Evolutionary conservation across 176 grass and related monocot genomes (phyloP), one percentile per base, ranked within the genome.

Genomic region (Ensete ventricosum): DNA sequence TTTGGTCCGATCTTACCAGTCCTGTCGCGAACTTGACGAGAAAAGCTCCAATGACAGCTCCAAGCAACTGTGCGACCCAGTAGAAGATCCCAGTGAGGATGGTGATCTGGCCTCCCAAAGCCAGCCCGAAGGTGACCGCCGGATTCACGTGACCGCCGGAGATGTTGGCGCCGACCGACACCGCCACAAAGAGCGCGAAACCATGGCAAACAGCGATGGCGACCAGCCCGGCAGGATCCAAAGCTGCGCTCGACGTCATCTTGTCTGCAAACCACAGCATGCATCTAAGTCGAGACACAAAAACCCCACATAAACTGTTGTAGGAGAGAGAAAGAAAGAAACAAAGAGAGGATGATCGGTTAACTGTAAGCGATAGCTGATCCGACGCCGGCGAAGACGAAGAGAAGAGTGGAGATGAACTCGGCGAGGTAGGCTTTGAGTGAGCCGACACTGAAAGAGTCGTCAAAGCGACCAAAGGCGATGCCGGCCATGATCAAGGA

Each of bases 361-460:
- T 60, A 60, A 70, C 67, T 50, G 67, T 70, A 70, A 20, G 67
- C 67, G 9, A 70, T 70, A 19, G 67, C 67, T 1, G 67, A 70
- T 34, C 67, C 67, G 17, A 70, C 67, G 48, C 67, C 67, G 67
- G 67, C 67, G 29, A 70, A 70, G 16, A 70, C 67, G 67, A 70
- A 70, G 67, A 70, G 67, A 48, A 70, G 67, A 6, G 67, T 70
- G 17, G 67, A 70, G 67, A 70, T 11, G 29, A 70, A 70, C 67
- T 70, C 67, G 67, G 67, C 67, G 14, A 70, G 67, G 17, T 70
- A 70, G 17, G 67, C 67, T 17, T 50, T 70, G 43, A 70, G 67
- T 8, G 67, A 21, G 67, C 43, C 1, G 43, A 9, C 29, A 14
- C 67, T 70, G 67, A 70, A 70, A 9, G 48, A 70, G 67, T 70